Percentiles rank a stretch among this genome's conserved stretches.
Conservation (phyloP, 164 flowering plant genomes). For the Aristolochia fimbriata region DNA sequence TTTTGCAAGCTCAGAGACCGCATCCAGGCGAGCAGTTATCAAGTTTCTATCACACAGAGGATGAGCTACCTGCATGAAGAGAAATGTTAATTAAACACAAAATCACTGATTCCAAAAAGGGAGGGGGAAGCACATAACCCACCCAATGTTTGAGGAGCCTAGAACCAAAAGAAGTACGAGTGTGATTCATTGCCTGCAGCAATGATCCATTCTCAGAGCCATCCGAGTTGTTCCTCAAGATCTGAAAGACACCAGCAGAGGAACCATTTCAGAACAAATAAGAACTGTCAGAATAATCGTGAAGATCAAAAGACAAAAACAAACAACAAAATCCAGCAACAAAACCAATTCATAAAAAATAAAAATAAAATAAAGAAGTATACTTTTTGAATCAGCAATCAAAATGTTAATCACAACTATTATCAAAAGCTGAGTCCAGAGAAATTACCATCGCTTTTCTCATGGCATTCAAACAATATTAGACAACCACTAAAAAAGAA, state of each 20-base stretch:
- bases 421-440: too few species aligned
- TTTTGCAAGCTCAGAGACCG: conserved; percentile 84
- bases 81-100: background rate
- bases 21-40: conserved; percentile 86
- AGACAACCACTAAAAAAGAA: too few species aligned
- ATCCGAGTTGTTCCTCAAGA: conserved; percentile 60
- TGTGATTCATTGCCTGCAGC: conserved; percentile 64
- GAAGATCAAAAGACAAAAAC: too few species aligned
- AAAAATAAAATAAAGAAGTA: background rate
- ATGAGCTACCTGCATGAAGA: conserved; percentile 63
- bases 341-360: background rate
- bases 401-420: too few species aligned
- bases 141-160: conserved; percentile 97
- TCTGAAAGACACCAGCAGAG: conserved; percentile 20
- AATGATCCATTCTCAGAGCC: conserved; percentile 81
- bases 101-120: conserved; percentile 10
- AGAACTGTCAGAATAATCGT: too few species aligned
- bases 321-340: background rate
- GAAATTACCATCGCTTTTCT: too few species aligned
- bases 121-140: background rate
- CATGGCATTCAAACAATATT: too few species aligned
- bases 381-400: background rate
- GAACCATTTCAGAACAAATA: background rate
- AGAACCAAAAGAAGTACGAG: conserved; percentile 71
- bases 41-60: conserved; percentile 76